phyloP scores from a whole-genome alignment of 2,329 filamentous ascomycete species.

The Fusarium floridanum region DNA sequence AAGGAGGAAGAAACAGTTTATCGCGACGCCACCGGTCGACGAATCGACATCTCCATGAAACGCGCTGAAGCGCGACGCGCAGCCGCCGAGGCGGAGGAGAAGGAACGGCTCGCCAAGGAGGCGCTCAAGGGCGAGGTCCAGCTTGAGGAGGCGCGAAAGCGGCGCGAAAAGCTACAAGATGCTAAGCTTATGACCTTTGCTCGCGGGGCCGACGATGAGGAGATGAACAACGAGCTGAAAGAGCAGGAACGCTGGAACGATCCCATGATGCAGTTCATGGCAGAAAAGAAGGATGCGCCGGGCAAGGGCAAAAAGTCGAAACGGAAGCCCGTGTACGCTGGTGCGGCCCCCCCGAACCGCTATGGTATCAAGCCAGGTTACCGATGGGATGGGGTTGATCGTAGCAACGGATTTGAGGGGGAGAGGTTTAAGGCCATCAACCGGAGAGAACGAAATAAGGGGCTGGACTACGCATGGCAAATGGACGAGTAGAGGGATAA shows the following conservation, averaged over 20 bases:
- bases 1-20: constrained; percentile 87
- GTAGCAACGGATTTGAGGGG: constrained; percentile 92
- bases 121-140: constrained; percentile 90
- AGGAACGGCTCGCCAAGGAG: constrained; percentile 75
- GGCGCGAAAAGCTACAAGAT: constrained; percentile 79
- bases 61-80: constrained; percentile 83
- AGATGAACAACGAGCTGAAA: constrained; percentile 87
- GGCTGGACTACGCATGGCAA: constrained; percentile 93
- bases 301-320: constrained; percentile 51
- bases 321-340: constrained; percentile 78
- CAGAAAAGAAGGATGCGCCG: constrained; percentile 57
- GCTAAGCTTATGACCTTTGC: constrained; percentile 87
- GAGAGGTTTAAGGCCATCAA: constrained; percentile 94
- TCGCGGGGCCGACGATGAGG: constrained; percentile 83
- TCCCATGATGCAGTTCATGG: constrained; percentile 85
- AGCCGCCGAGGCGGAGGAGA: constrained; percentile 76
- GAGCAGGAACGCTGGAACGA: constrained; percentile 89
- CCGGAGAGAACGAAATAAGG: constrained; percentile 78
- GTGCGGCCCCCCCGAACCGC: constrained; percentile 85
- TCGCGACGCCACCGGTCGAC: constrained; percentile 92
- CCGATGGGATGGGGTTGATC: constrained; percentile 96
- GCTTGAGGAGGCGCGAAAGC: constrained; percentile 72
- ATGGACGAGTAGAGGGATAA: constrained; percentile 80
- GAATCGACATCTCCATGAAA: constrained; percentile 93
- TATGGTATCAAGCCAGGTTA: constrained; percentile 95